Evolutionary conservation across 2,329 filamentous ascomycete genomes (phyloP), one percentile per base, ranked within the genome.

Genomic region (Coleophoma crateriformis): DNA sequence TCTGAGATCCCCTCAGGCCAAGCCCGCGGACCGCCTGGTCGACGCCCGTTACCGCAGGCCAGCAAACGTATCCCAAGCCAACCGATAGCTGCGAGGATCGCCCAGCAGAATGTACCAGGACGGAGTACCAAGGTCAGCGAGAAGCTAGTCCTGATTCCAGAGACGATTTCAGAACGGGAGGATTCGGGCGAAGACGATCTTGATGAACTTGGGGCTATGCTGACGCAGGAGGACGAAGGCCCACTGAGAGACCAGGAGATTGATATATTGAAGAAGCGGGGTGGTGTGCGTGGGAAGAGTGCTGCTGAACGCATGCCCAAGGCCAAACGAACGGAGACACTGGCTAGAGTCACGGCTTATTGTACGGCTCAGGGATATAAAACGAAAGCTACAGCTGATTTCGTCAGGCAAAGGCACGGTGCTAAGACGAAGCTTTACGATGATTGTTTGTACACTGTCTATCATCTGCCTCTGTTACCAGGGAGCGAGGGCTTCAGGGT

Each of bases 351-450:
- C 48, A 99, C 94, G 50, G 94, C 94, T 11, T 99, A 97, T 68
- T 97, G 92, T 68, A 97, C 90, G 0, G 92, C 94, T 1, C 89
- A 96, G 67, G 88, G 87, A 7, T 97, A 91, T 71, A 95, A 92
- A 71, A 83, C 95, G 71, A 86, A 87, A 60, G 81, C 85, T 22
- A 90, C 90, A n/a, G 90, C 91, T 13, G 82, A 88, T 33, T 99
- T 99, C 65, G 75, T 96, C 53, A 86, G 88, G 59, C 88, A 88
- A 56, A 86, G 85, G 61, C 94, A 99, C 70, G 85, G 87, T 33
- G 92, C 91, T 1, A 87, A 90, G 69, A 95, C 92, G 13, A 99
- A 99, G 70, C 77, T 97, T 5, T 99, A 99, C 69, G 94, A 99
- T 67, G 94, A 99, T 68, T 99, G 94, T 64, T 74, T 99, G 20